phyloP scores from a whole-genome alignment of 2,329 filamentous ascomycete species.

The Botryotinia calthae region DNA sequence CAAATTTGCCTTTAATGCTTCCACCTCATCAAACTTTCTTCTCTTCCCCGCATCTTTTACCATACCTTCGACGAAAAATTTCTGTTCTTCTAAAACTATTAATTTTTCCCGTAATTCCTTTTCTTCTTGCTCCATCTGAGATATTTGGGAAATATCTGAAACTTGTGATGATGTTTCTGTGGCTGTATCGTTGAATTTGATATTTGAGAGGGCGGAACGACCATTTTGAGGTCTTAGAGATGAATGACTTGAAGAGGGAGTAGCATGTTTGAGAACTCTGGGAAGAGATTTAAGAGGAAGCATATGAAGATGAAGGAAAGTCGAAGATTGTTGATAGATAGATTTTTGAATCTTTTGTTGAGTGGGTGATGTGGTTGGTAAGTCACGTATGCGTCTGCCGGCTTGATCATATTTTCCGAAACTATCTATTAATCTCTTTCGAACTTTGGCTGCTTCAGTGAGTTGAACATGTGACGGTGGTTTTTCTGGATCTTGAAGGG shows the following conservation, averaged over 20 bases:
- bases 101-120: constrained; percentile 64
- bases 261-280: constrained; percentile 60
- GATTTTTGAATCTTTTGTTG: constrained; percentile 65
- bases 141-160: constrained; percentile 58
- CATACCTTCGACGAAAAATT: constrained; percentile 70
- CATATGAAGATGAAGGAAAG: constrained; percentile 72
- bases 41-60: constrained; percentile 64
- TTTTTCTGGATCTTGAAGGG: constrained; percentile 64
- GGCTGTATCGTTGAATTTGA: constrained; percentile 53
- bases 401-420: constrained; percentile 70
- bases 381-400: constrained; percentile 64
- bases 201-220: constrained; percentile 51
- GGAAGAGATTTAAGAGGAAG: constrained; percentile 64
- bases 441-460: constrained; percentile 66
- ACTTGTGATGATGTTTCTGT: constrained; percentile 48
- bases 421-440: constrained; percentile 68
- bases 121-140: constrained; percentile 65
- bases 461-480: constrained; percentile 50
- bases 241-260: constrained; percentile 45
- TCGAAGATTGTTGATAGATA: constrained; percentile 66
- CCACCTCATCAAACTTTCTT: constrained; percentile 67
- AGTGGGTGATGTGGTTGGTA: constrained; percentile 61
- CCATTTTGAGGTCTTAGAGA: constrained; percentile 28
- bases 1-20: constrained; percentile 60
- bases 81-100: constrained; percentile 70